These are phyloP conservation scores for Plectosphaerella sp. DNA, from an alignment of 2,329 filamentous ascomycete species.

Conservation along the genomic window DNA sequence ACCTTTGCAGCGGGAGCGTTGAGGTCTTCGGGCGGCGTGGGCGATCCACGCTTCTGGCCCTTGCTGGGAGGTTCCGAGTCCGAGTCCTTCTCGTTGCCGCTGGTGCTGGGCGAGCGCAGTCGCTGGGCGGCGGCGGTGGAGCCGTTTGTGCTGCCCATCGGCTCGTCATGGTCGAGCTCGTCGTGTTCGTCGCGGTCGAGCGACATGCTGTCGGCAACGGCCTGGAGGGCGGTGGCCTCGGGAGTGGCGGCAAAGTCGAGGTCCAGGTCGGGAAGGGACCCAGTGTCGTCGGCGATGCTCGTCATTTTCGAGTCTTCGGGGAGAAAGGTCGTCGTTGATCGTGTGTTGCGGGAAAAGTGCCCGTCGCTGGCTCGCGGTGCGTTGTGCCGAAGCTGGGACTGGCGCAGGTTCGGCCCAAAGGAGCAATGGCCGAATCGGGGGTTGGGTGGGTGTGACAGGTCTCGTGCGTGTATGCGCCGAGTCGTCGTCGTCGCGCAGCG, in stretches of 20 bases:
- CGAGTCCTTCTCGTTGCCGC: constrained; percentile 7
- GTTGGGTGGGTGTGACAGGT: not conserved
- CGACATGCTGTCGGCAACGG: constrained; percentile 3
- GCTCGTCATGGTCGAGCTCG: not conserved
- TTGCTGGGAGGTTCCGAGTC: constrained; percentile 4
- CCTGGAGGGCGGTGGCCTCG: constrained; percentile 2
- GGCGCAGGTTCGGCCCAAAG: not conserved
- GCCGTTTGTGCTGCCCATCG: not conserved
- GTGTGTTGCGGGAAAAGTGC: not conserved
- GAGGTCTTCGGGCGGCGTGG: constrained; percentile 5
- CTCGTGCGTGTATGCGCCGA: not conserved
- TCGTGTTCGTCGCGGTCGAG: constrained; percentile 1
- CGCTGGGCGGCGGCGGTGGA: not conserved
- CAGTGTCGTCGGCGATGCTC: not conserved
- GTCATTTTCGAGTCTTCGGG: not conserved
- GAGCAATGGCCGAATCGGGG: not conserved
- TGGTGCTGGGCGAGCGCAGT: constrained; percentile 1
- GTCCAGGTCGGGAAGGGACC: constrained; percentile 1
- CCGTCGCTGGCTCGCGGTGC: not conserved
- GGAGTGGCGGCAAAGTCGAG: not conserved
- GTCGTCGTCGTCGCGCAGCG: not conserved
- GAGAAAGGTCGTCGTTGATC: not conserved
- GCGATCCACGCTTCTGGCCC: constrained; percentile 12
- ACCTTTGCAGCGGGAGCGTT: constrained; percentile 35
- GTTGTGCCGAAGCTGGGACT: not conserved